phyloP scores from a whole-genome alignment of 805 yeast genomes.

The Debaryomyces prosopidis region DNA sequence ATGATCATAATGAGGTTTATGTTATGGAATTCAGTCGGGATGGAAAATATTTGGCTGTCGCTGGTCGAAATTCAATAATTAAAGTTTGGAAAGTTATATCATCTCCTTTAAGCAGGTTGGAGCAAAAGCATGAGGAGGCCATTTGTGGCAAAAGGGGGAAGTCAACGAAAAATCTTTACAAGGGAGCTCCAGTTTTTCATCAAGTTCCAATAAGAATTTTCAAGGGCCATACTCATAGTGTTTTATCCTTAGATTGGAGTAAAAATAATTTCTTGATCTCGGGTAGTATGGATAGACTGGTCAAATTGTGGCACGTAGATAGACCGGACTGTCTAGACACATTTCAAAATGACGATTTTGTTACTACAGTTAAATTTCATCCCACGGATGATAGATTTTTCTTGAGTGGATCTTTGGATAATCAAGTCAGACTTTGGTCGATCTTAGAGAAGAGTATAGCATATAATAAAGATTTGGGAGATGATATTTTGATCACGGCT shows the following conservation, averaged over 20 bases:
- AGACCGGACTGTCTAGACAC: constrained; percentile 60
- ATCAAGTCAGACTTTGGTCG: constrained; percentile 77
- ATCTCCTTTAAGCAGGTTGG: constrained; percentile 67
- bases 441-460: constrained; percentile 70
- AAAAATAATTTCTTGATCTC: constrained; percentile 77
- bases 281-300: constrained; percentile 84
- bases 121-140: constrained; percentile 24
- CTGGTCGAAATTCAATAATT: constrained; percentile 72
- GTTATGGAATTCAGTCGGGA: constrained; percentile 71
- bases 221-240: constrained; percentile 66
- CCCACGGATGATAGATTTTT: constrained; percentile 87
- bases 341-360: constrained; percentile 77
- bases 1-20: constrained; percentile 58
- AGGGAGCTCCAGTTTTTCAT: constrained; percentile 78
- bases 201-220: constrained; percentile 60
- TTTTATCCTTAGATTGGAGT: constrained; percentile 85
- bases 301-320: constrained; percentile 81
- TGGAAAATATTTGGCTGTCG: constrained; percentile 82
- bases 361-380: constrained; percentile 76
- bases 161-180: constrained; percentile 16
- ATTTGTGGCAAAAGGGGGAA: constrained; percentile 7
- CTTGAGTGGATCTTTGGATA: constrained; percentile 78
- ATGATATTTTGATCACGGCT: constrained; percentile 72
- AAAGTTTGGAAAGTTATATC: constrained; percentile 80
- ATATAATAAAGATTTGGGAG: constrained; percentile 49